Base-by-base conservation (phyloP, 2,329 filamentous ascomycete genomes). In the Emergomyces orientalis region DNA sequence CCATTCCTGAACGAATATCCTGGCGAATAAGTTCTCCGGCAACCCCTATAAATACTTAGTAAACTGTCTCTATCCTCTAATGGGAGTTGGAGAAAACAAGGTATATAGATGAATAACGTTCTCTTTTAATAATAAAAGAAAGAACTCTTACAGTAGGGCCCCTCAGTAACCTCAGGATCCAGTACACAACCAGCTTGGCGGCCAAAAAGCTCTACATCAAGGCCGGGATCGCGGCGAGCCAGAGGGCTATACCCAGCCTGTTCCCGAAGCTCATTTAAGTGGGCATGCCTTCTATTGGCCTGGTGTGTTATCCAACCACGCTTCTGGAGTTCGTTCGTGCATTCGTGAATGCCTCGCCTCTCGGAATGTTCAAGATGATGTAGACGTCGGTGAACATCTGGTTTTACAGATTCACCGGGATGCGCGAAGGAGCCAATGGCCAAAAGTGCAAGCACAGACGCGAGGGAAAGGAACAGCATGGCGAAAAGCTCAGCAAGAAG, bases 131-230 rank as follows among this genome's bases (percentile, higher is more conserved):
- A n/a, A 37, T 37, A 32, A 5, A 59, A 59, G 17, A 32, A 22
- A 22, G 9, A 25, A 7, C 19, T 47, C 61, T 43, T 47, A 61
- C 56, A 63, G 58, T 63, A 60, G 7, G 56, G 58, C 17, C 80
- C 80, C 67, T 80, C 73, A 2, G 75, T 80, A 22, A 77, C 76
- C 67, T 81, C 79, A 1, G 80, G 79, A 27, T 75, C 77, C 39
- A 82, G 71, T n/a, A 80, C 67, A 64, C 80, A 82, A 19, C 76
- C 27, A 70, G 72, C 14, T 69, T 66, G 65, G 51, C 66, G 65
- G 13, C 61, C 49, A 57, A 67, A 67, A 34, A 57, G 13, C 37
- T 57, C 55, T 27, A 25, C 22, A 57, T 57, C 55, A n/a, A 59
- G 43, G 4, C 39, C 17, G 14, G 41, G n/a, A 17, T 47, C 57